Base-by-base conservation (phyloP, 169 alveolate genomes). In the Hepatocystis sp. region DNA sequence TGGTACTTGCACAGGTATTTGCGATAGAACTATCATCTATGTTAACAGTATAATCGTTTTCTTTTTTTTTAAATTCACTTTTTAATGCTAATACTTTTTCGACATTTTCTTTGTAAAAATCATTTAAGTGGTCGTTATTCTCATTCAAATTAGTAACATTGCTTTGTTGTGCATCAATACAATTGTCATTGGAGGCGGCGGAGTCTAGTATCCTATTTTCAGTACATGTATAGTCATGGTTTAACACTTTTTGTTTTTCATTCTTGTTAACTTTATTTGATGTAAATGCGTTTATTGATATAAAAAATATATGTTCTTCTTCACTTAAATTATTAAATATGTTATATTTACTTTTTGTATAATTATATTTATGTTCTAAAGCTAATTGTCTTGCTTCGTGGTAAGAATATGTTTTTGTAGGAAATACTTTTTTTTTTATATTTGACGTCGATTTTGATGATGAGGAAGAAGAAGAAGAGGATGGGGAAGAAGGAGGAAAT, bases 351-450 rank as follows among this genome's bases (percentile, higher is more conserved):
- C 39, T 64, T 42, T 65, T 81, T 30, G 47, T 34, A 44, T 81
- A 8, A 10, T 63, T 64, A 55, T 81, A 81, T 55, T 49, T 81
- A 2, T 32, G 64, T 46, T 61, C 49, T 8, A 81, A 30, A 19
- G 89, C 84, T 55, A 64, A 49, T 32, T 81, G 66, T 30, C 89
- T 61, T 36, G 84, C 46, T 17, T 81, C 49, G 23, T 81, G 89
- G 28, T 49, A 81, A 23, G 89, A 81, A 25, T 19, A 13, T 10
- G 3, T 55, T 25, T 63, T 63, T 7, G 66, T 30, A 49, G 47
- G n/a, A n/a, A 21, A 47, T 23, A 36, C 8, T 53, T 81, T 81
- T 30, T 23, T 81, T 42, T 55, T 52, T 30, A 10, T n/a, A 30
- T 58, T 47, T n/a, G n/a, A n/a, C n/a, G n/a, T n/a, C 10, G 47